Conservation (phyloP, 257 asterid genomes). For the Solanum pennellii region DNA sequence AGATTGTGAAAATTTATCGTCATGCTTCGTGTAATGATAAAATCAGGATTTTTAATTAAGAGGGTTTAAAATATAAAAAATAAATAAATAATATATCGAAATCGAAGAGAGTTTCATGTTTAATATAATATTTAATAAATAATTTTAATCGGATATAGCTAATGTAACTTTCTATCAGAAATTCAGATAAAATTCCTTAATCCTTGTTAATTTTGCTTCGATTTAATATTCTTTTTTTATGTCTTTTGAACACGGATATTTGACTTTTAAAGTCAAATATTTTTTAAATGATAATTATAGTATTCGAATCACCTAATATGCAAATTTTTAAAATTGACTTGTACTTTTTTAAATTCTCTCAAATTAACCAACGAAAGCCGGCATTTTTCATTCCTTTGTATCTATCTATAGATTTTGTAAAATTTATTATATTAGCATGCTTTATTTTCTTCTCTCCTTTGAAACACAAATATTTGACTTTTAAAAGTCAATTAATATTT, state of each 20-base stretch:
- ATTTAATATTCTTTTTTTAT: background rate
- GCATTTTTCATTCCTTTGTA: background rate
- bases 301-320: background rate
- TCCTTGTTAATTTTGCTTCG: accelerated
- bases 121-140: no score
- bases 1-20: background rate
- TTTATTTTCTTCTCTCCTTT: background rate
- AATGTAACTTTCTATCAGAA: no score
- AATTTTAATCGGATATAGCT: no score
- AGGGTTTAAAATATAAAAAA: no score
- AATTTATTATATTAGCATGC: background rate
- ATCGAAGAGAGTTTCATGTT: no score
- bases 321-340: background rate
- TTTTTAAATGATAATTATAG: background rate
- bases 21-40: no score
- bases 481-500: background rate
- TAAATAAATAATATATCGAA: no score
- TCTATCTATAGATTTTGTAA: background rate
- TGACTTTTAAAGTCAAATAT: background rate
- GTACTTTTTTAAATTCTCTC: background rate
- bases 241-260: background rate
- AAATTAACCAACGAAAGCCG: background rate
- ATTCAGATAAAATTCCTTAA: no score
- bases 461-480: background rate
- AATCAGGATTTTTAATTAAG: no score